These are phyloP conservation scores for Phtheirospermum japonicum DNA, from an alignment of 257 asterid genomes.

Conservation along the genomic window DNA sequence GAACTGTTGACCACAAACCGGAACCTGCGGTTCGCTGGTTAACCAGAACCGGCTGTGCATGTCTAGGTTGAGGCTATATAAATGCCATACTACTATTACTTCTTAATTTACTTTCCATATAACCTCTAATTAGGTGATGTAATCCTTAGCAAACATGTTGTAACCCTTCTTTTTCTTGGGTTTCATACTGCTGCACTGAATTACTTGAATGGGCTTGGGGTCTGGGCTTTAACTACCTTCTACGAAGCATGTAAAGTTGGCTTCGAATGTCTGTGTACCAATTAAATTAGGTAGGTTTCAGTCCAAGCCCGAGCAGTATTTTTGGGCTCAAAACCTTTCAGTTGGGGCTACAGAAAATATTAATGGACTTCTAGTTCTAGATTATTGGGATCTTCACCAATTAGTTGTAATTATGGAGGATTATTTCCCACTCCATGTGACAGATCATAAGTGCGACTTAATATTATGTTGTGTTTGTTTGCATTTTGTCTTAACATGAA, in stretches of 20 bases:
- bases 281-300: not conserved
- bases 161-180: too few relatives aligned
- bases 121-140: not conserved
- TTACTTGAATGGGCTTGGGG: not conserved
- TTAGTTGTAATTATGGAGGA: not conserved
- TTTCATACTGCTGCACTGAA: too few relatives aligned
- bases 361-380: slow-evolving; percentile 4
- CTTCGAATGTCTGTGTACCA: too few relatives aligned
- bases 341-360: too few relatives aligned
- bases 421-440: not conserved
- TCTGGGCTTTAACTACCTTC: slow-evolving; percentile 7
- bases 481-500: slow-evolving; percentile 7
- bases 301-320: not conserved
- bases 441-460: not conserved
- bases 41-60: too few relatives aligned
- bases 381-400: slow-evolving; percentile 12
- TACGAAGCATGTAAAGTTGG: not conserved
- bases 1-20: too few relatives aligned
- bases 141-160: too few relatives aligned
- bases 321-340: not conserved
- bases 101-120: slow-evolving; percentile 12
- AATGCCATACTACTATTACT: not conserved
- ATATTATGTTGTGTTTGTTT: not conserved
- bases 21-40: too few relatives aligned
- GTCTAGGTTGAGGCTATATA: slow-evolving; percentile 6